phyloP scores from a whole-genome alignment of 2,329 filamentous ascomycete genomes.

The Endothia cerciana region DNA sequence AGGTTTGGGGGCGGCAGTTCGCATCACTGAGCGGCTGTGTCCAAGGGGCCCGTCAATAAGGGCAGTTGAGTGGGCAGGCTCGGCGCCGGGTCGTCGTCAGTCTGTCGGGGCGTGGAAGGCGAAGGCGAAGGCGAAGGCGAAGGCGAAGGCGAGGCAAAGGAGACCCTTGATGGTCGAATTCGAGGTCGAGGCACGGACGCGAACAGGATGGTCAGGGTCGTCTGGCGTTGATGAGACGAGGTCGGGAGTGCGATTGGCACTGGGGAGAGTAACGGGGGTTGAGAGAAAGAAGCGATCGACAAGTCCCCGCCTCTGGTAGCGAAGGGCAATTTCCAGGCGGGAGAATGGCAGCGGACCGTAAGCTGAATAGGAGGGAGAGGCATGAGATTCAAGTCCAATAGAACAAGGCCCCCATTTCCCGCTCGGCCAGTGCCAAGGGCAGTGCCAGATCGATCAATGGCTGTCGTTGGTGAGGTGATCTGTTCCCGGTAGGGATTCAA shows the following conservation, averaged over 20 bases:
- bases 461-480: slow-evolving; percentile 5
- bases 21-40: slow-evolving; percentile 27
- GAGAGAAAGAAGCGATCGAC: slow-evolving; percentile 37
- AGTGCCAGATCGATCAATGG: slow-evolving; percentile 7
- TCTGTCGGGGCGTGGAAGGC: not conserved
- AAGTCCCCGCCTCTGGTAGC: slow-evolving; percentile 36
- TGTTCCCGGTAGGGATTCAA: slow-evolving; percentile 5
- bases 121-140: not conserved
- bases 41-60: slow-evolving; percentile 19
- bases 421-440: not conserved
- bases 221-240: slow-evolving; percentile 24
- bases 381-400: slow-evolving; percentile 10
- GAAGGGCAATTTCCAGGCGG: slow-evolving; percentile 38
- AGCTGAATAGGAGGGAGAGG: slow-evolving; percentile 11
- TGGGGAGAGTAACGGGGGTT: slow-evolving; percentile 24
- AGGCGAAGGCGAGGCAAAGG: not conserved
- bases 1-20: slow-evolving; percentile 25
- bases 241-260: slow-evolving; percentile 24
- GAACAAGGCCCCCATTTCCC: slow-evolving; percentile 6
- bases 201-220: slow-evolving; percentile 10
- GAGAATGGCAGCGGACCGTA: slow-evolving; percentile 11
- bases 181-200: slow-evolving; percentile 3
- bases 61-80: slow-evolving; percentile 26
- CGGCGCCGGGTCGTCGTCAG: slow-evolving; percentile 23
- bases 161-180: not conserved